Percentiles rank a stretch among this genome's conserved stretches.
phyloP scores from a whole-genome alignment of 2,329 filamentous ascomycete genomes.

The Botrytis sinoallii region DNA sequence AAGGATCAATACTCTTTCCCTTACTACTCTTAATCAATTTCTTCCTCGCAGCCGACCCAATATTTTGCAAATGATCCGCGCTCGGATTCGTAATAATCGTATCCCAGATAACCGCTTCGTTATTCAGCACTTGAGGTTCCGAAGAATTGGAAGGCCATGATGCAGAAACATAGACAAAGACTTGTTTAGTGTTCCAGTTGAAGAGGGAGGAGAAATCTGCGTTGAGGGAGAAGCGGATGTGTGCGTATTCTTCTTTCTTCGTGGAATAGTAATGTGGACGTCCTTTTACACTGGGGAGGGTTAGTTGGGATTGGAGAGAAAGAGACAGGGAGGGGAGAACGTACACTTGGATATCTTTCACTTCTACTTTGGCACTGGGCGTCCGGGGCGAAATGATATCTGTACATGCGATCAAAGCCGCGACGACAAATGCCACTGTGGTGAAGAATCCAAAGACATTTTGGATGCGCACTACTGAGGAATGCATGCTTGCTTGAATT shows the following conservation, averaged over 20 bases:
- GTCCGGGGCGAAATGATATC: slow-evolving; percentile 68
- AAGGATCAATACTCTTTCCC: slow-evolving; percentile 56
- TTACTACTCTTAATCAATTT: slow-evolving; percentile 58
- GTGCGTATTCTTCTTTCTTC: slow-evolving; percentile 93
- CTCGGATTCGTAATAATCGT: slow-evolving; percentile 78
- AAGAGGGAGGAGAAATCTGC: slow-evolving; percentile 89
- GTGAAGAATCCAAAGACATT: slow-evolving; percentile 98
- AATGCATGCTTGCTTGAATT: slow-evolving; percentile 60
- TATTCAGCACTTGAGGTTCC: slow-evolving; percentile 37
- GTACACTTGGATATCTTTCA: slow-evolving; percentile 84
- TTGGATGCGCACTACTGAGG: slow-evolving; percentile 77
- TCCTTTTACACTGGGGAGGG: slow-evolving; percentile 66
- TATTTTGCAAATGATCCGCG: slow-evolving; percentile 59
- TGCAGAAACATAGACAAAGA: slow-evolving; percentile 94
- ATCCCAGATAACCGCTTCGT: slow-evolving; percentile 93
- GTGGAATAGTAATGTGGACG: slow-evolving; percentile 92
- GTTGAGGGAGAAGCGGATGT: slow-evolving; percentile 89
- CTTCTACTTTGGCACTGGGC: slow-evolving; percentile 60
- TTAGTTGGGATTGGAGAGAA: not conserved
- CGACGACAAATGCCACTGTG: slow-evolving; percentile 81
- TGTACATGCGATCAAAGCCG: slow-evolving; percentile 74
- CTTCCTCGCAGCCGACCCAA: slow-evolving; percentile 58
- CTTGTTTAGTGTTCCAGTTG: slow-evolving; percentile 98
- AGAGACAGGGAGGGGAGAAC: slow-evolving; percentile 30
- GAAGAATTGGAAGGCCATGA: slow-evolving; percentile 52